Conservation (phyloP, 495 filamentous ascomycete species). For the Podospora bellae-mahoneyi region DNA sequence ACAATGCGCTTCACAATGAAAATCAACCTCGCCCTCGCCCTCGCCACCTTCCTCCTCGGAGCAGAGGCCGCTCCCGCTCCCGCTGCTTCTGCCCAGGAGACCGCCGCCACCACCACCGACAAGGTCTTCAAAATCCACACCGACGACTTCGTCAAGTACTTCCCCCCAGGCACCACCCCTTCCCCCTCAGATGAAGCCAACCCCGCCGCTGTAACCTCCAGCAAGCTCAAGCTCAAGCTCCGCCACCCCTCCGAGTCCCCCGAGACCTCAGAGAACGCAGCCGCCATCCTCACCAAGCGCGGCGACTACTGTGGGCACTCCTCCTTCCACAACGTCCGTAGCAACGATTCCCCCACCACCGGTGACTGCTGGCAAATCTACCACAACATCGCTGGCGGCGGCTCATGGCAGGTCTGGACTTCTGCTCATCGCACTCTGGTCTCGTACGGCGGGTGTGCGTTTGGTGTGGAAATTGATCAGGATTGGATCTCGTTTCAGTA, state of each 20-base stretch:
- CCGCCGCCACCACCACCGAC: too few species aligned
- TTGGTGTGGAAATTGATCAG: not conserved
- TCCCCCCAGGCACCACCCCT: not conserved
- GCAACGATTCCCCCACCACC: not conserved
- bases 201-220: too few species aligned
- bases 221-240: not conserved
- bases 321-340: not conserved
- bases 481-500: not conserved
- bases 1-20: not conserved
- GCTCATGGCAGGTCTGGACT: not conserved
- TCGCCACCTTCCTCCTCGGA: not conserved
- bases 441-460: not conserved
- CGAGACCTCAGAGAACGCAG: not conserved
- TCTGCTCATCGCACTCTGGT: not conserved
- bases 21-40: not conserved
- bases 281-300: not conserved
- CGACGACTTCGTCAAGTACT: not conserved
- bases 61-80: not conserved
- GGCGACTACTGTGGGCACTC: not conserved
- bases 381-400: not conserved
- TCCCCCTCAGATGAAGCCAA: not conserved
- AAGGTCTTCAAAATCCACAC: not conserved
- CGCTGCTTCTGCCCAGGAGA: not conserved
- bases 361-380: not conserved
- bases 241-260: not conserved